phyloP scores from a whole-genome alignment of 192 early-diverging fungal genomes.

The Phlyctochytrium arcticum region DNA sequence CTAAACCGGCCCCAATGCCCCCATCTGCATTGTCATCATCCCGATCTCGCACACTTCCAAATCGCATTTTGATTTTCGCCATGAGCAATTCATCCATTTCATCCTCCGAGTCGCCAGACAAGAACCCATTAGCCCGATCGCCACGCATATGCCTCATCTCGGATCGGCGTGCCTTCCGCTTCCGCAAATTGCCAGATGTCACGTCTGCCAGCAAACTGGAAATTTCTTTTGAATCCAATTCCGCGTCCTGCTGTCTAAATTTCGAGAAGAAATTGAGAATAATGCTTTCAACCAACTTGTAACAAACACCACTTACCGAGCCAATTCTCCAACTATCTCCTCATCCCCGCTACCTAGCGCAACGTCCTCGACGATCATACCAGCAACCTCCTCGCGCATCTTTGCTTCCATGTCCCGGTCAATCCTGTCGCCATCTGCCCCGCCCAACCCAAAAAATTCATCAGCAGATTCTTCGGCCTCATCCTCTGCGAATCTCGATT shows the following conservation, averaged over 20 bases:
- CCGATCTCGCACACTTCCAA: background rate
- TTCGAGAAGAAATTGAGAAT: background rate
- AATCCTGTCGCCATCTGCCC: conserved; percentile 26
- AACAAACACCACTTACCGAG: background rate
- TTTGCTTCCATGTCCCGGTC: conserved; percentile 7
- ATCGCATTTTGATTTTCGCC: conserved; percentile 7
- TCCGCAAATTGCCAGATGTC: conserved; percentile 35
- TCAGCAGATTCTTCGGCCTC: conserved; percentile 29
- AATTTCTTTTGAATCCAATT: conserved; percentile 26
- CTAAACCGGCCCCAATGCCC: background rate
- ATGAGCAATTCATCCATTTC: conserved; percentile 30
- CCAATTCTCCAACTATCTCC: background rate
- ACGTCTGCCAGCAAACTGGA: conserved; percentile 32
- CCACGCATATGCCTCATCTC: no score
- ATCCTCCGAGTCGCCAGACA: conserved; percentile 32
- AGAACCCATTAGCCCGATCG: conserved; percentile 11
- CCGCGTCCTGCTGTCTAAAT: conserved; percentile 20
- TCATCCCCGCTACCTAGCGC: background rate
- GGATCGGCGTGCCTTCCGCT: conserved; percentile 19
- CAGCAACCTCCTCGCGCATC: conserved; percentile 15
- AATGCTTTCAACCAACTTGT: background rate
- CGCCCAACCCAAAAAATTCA: conserved; percentile 37
- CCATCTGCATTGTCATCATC: conserved; percentile 13
- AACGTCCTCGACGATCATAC: conserved; percentile 26
- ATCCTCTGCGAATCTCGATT: conserved; percentile 4